Evolutionary conservation across 2,329 filamentous ascomycete genomes (phyloP).

Genomic region (Orbilia oligospora): DNA sequence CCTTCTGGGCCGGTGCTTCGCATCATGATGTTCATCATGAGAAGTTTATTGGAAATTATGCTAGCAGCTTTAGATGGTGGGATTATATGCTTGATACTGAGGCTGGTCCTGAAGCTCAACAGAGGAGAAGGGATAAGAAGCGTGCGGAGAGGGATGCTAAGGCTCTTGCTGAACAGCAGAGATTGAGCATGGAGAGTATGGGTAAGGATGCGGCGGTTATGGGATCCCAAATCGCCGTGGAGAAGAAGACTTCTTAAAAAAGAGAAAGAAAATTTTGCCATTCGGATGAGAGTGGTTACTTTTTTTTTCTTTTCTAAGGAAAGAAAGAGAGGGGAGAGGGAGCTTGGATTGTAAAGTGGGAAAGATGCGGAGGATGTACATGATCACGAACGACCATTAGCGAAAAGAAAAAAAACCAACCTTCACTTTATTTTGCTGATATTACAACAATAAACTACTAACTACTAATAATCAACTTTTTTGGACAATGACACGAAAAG

Average conservation of each 20-base stretch:
- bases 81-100: conserved; percentile 95
- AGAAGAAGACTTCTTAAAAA: conserved; percentile 42
- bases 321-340: no score
- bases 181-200: conserved; percentile 43
- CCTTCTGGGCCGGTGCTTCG: conserved; percentile 97
- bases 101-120: conserved; percentile 87
- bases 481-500: neutral
- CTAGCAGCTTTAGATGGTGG: conserved; percentile 99
- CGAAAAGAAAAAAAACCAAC: neutral
- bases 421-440: neutral
- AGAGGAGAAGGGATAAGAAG: conserved; percentile 85
- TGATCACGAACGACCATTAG: conserved; percentile 14
- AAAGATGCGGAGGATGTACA: neutral
- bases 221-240: conserved; percentile 38
- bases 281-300: neutral
- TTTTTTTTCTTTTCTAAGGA: no score
- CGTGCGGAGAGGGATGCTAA: conserved; percentile 75
- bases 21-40: conserved; percentile 99
- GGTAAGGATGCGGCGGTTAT: conserved; percentile 41
- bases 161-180: conserved; percentile 75
- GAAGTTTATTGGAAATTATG: conserved; percentile 98
- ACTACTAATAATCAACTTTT: conserved; percentile 6
- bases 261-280: no score
- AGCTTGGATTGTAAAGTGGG: no score
- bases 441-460: neutral